Percentiles rank a stretch among this genome's conserved stretches.
phyloP scores from a whole-genome alignment of 139 green algal species.

The Bryopsis sp. region DNA sequence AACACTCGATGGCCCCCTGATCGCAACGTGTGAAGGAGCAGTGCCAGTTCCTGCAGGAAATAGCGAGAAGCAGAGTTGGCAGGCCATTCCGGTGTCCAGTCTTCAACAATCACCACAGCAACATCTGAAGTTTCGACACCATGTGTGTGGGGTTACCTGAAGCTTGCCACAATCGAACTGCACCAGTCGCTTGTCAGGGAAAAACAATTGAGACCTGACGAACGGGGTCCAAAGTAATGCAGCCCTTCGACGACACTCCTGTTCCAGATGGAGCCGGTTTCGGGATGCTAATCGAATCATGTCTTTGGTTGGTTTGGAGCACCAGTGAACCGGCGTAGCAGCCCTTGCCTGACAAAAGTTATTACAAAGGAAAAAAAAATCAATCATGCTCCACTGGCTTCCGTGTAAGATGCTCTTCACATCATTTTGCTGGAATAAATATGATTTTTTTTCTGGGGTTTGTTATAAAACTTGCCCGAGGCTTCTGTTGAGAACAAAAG shows the following conservation, averaged over 20 bases:
- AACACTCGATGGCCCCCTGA: conserved; percentile 70
- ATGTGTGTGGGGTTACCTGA: conserved; percentile 39
- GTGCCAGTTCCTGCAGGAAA: conserved; percentile 58
- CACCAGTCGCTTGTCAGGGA: conserved; percentile 86
- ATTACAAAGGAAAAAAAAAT: too few species aligned
- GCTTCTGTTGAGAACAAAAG: too few species aligned
- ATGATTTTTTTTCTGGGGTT: too few species aligned
- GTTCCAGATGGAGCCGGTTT: background rate
- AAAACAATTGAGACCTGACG: conserved; percentile 84
- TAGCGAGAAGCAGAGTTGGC: background rate
- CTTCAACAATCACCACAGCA: too few species aligned
- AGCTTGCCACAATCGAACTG: conserved; percentile 95
- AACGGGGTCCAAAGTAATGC: conserved; percentile 55
- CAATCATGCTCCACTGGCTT: too few species aligned
- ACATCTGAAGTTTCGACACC: background rate
- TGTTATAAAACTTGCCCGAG: too few species aligned
- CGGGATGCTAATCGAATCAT: background rate
- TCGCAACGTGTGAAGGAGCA: conserved; percentile 73
- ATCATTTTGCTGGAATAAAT: too few species aligned
- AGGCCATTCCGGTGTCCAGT: background rate
- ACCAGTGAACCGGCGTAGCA: background rate
- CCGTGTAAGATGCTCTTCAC: too few species aligned
- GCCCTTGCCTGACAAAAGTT: background rate
- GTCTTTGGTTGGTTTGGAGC: background rate
- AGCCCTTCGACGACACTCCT: conserved; percentile 24